phyloP scores from a whole-genome alignment of 257 asterid genomes.

The Plantago ovata region DNA sequence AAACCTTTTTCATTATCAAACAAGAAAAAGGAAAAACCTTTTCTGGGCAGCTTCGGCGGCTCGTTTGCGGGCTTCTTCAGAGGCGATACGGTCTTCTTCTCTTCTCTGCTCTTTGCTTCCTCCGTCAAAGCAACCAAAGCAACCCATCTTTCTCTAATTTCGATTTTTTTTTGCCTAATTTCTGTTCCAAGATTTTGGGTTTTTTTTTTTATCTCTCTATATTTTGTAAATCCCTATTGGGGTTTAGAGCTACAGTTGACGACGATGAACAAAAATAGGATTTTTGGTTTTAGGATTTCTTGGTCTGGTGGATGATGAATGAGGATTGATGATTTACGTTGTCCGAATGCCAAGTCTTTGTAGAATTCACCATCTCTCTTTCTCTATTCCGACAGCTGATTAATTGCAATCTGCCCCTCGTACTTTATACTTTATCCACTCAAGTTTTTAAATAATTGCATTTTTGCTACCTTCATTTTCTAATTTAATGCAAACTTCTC shows the following conservation, averaged over 20 bases:
- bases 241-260: background rate
- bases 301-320: too few species aligned
- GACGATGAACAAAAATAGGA: too few species aligned
- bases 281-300: too few species aligned
- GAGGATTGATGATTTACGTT: too few species aligned
- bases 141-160: slow-evolving; percentile 43
- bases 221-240: background rate
- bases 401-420: too few species aligned
- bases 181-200: background rate
- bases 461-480: too few species aligned
- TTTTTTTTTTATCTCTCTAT: too few species aligned
- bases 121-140: slow-evolving; percentile 84
- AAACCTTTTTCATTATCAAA: background rate
- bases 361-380: too few species aligned
- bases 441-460: too few species aligned
- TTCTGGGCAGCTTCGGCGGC: slow-evolving; percentile 96
- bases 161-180: background rate
- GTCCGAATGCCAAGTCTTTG: background rate
- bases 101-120: slow-evolving; percentile 64
- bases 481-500: too few species aligned
- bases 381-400: too few species aligned
- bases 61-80: slow-evolving; percentile 72
- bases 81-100: slow-evolving; percentile 80
- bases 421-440: too few species aligned
- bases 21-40: slow-evolving; percentile 33